Evolutionary conservation across 257 asterid species (phyloP).

Genomic region (Penstemon newberryi): DNA sequence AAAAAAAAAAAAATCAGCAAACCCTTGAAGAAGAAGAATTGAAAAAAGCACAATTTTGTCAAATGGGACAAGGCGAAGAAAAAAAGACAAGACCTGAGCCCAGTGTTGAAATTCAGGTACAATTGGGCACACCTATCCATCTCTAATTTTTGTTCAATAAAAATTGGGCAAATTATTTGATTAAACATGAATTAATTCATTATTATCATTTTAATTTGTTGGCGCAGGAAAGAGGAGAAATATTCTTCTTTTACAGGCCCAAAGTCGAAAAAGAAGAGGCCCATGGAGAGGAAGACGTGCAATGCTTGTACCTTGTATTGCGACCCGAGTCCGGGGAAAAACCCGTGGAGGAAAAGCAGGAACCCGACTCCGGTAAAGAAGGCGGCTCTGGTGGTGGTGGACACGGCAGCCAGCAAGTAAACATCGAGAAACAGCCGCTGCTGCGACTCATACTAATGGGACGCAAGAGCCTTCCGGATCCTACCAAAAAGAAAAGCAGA

Average conservation of each 20-base stretch:
- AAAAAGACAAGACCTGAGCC: constrained; percentile 43
- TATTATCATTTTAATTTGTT: too few species aligned
- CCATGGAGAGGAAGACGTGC: constrained; percentile 58
- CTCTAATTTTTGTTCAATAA: background rate
- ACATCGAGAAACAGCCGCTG: constrained; percentile 45
- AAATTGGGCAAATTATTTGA: background rate
- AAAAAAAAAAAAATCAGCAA: too few species aligned
- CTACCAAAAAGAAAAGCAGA: constrained; percentile 35
- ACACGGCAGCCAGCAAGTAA: constrained; percentile 34
- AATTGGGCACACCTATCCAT: background rate
- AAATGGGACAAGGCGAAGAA: constrained; percentile 64
- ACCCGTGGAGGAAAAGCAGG: constrained; percentile 45
- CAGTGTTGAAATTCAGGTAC: constrained; percentile 47
- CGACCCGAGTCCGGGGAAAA: constrained; percentile 59
- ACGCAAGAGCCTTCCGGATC: constrained; percentile 64
- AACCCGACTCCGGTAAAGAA: constrained; percentile 47
- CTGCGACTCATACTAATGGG: constrained; percentile 68
- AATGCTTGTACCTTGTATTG: constrained; percentile 69
- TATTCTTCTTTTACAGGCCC: constrained; percentile 76
- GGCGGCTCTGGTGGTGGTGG: constrained; percentile 44
- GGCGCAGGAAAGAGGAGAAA: constrained; percentile 65
- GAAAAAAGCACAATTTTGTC: background rate
- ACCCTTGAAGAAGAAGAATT: background rate
- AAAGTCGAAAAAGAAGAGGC: constrained; percentile 67
- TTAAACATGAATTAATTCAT: background rate